Conservation (phyloP, 164 flowering plant genomes). For the Annona squamosa region DNA sequence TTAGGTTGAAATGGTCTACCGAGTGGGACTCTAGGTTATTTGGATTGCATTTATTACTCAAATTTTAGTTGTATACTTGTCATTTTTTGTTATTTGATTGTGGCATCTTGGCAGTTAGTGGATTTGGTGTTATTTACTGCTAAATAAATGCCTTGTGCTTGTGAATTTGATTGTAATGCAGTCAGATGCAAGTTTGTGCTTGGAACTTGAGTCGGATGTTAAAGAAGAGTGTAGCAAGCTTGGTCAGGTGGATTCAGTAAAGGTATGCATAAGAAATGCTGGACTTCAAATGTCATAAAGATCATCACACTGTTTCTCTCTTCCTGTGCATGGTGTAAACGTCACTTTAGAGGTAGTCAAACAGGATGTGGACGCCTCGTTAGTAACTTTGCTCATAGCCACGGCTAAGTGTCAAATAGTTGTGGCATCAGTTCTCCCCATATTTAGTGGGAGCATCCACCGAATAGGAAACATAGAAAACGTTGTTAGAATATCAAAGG, state of each 20-base stretch:
- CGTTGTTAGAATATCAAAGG: too few relatives aligned
- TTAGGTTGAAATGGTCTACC: not conserved
- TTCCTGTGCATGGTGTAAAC: too few relatives aligned
- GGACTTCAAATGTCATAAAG: not conserved
- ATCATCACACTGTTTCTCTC: too few relatives aligned
- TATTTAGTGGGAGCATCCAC: too few relatives aligned
- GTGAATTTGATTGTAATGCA: slow-evolving; percentile 16
- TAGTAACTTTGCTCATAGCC: too few relatives aligned
- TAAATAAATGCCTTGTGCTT: not conserved
- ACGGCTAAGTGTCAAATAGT: too few relatives aligned
- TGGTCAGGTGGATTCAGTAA: slow-evolving; percentile 78
- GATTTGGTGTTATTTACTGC: not conserved
- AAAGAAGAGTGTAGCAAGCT: slow-evolving; percentile 73
- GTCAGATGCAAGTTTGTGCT: slow-evolving; percentile 60
- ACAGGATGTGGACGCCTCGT: too few relatives aligned
- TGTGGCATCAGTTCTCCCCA: too few relatives aligned
- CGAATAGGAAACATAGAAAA: too few relatives aligned
- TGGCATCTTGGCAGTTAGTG: not conserved
- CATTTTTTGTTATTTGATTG: too few relatives aligned
- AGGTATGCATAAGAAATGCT: slow-evolving; percentile 32
- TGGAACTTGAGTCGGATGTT: slow-evolving; percentile 75
- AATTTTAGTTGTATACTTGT: too few relatives aligned
- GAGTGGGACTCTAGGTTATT: not conserved
- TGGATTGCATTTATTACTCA: not conserved
- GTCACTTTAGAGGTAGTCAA: too few relatives aligned